These are phyloP conservation scores for Craterostigma plantagineum DNA, from an alignment of 257 asterid genomes.

Conservation along the genomic window DNA sequence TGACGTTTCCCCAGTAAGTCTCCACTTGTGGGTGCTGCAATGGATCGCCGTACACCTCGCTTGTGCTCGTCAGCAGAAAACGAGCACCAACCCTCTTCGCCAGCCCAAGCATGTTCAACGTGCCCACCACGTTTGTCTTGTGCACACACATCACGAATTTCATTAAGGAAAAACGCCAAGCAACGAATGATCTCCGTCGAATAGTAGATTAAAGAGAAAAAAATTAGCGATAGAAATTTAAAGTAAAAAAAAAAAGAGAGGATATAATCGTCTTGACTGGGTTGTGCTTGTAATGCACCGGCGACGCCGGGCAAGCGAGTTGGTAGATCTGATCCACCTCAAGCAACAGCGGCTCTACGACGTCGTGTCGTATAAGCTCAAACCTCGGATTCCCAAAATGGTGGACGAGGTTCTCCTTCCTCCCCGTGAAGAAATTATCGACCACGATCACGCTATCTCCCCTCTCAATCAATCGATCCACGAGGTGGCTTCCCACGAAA, in stretches of 20 bases:
- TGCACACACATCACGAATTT: conserved; percentile 8
- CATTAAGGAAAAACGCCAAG: conserved; percentile 18
- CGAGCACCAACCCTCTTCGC: conserved; percentile 98
- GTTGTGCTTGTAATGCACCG: conserved; percentile 91
- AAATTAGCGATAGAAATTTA: too few relatives aligned
- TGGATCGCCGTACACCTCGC: conserved; percentile 96
- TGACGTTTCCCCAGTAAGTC: conserved; percentile 98
- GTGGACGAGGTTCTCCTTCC: conserved; percentile 80
- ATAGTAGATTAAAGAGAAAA: too few relatives aligned
- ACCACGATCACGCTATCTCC: conserved; percentile 97
- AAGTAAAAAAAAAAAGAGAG: conserved; percentile 13
- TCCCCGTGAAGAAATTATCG: conserved; percentile 86
- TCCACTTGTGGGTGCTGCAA: conserved; percentile 87
- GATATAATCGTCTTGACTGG: conserved; percentile 97
- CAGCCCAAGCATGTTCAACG: conserved; percentile 94
- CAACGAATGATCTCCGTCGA: neutral
- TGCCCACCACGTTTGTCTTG: conserved; percentile 99
- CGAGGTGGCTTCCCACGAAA: conserved; percentile 85
- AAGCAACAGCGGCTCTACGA: conserved; percentile 73
- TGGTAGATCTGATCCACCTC: conserved; percentile 99
- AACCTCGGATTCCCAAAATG: conserved; percentile 79
- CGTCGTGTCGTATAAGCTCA: conserved; percentile 93
- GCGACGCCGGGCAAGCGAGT: conserved; percentile 97
- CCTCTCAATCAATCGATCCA: conserved; percentile 66
- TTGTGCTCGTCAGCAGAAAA: conserved; percentile 93